phyloP scores from a whole-genome alignment of 495 filamentous ascomycete genomes.

The Talaromyces wortmannii region DNA sequence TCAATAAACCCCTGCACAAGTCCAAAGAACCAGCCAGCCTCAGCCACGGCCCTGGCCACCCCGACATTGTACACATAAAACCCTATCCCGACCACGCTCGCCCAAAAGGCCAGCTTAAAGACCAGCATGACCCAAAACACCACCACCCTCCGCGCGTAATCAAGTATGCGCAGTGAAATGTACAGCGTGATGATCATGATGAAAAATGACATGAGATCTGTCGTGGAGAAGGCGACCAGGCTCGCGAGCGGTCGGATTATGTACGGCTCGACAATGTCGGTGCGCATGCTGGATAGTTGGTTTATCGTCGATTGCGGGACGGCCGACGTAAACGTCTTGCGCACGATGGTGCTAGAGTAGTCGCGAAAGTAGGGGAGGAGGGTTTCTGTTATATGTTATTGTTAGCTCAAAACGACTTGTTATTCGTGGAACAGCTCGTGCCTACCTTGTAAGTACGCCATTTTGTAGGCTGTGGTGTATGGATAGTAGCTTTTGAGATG shows the following conservation, averaged over 20 bases:
- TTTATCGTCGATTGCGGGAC: background rate
- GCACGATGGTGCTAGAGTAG: background rate
- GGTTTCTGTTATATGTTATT: background rate
- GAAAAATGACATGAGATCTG: constrained; percentile 55
- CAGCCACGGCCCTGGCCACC: constrained; percentile 49
- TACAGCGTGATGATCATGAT: constrained; percentile 49
- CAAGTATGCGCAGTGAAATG: constrained; percentile 58
- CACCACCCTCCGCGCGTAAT: constrained; percentile 58
- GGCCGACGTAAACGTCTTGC: background rate
- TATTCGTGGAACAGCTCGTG: background rate
- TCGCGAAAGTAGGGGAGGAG: no score
- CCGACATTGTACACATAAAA: constrained; percentile 59
- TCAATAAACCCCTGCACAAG: constrained; percentile 49
- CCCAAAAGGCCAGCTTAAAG: constrained; percentile 54
- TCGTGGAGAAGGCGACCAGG: constrained; percentile 41
- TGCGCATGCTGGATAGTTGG: background rate
- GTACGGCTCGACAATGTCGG: background rate
- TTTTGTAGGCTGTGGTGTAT: background rate
- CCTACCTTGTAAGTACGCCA: constrained; percentile 1
- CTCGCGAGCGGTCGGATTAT: constrained; percentile 31
- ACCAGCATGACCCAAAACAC: constrained; percentile 66
- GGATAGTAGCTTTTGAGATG: no score
- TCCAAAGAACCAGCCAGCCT: constrained; percentile 49
- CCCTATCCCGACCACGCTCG: constrained; percentile 34
- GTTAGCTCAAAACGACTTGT: background rate